phyloP scores from a whole-genome alignment of 495 filamentous ascomycete species.

The Penicillium nucicola region DNA sequence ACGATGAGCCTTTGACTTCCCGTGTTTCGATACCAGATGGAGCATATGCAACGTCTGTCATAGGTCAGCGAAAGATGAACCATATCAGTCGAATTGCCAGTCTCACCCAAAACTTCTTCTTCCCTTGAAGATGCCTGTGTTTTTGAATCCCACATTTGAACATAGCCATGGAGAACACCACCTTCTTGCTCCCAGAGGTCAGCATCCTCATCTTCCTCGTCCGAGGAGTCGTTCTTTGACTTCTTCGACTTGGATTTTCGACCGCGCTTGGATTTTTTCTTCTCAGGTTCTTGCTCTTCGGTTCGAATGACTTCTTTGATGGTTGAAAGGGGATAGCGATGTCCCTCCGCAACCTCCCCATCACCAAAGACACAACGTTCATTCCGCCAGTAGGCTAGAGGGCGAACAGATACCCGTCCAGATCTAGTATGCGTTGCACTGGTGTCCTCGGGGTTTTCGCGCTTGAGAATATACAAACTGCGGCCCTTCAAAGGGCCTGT shows the following conservation, averaged over 20 bases:
- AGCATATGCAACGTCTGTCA: conserved; percentile 70
- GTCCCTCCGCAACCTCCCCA: conserved; percentile 47
- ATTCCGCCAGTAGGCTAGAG: conserved; percentile 83
- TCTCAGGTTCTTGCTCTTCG: conserved; percentile 55
- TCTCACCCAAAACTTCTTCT: conserved; percentile 53
- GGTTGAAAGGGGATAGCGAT: conserved; percentile 55
- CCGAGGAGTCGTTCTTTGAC: conserved; percentile 33
- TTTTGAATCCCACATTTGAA: conserved; percentile 54
- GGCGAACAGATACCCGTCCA: conserved; percentile 61
- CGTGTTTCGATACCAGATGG: conserved; percentile 68
- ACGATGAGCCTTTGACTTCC: conserved; percentile 69
- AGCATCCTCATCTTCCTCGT: conserved; percentile 48
- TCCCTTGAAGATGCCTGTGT: conserved; percentile 53
- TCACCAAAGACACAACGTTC: conserved; percentile 72
- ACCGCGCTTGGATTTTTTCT: conserved; percentile 28
- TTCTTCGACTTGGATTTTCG: conserved; percentile 39
- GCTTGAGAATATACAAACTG: conserved; percentile 68
- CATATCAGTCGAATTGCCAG: not conserved
- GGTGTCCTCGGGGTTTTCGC: conserved; percentile 56
- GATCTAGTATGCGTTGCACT: conserved; percentile 51
- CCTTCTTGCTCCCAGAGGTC: conserved; percentile 60
- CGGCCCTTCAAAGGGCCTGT: conserved; percentile 50
- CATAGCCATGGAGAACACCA: conserved; percentile 56
- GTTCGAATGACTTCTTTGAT: conserved; percentile 75
- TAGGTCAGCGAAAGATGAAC: conserved; percentile 13